These are phyloP conservation scores for Plenodomus biglobosus DNA, from an alignment of 2,329 filamentous ascomycete genomes.

Conservation along the genomic window DNA sequence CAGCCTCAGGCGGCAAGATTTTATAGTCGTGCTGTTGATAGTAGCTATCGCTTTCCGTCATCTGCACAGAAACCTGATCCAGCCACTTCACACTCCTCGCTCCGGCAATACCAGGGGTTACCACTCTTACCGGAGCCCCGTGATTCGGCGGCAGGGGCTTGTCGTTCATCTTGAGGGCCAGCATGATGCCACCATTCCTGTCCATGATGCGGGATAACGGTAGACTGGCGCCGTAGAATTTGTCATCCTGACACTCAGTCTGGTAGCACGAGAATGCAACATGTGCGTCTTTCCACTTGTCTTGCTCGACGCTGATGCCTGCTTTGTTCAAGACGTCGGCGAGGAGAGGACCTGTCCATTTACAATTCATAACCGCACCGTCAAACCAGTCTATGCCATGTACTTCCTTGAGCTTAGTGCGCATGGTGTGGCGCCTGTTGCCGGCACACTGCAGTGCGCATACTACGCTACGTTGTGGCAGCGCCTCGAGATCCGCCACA, in stretches of 20 bases:
- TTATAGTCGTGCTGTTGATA: constrained; percentile 64
- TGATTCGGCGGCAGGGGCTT: constrained; percentile 51
- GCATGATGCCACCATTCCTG: constrained; percentile 19
- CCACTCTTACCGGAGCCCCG: constrained; percentile 55
- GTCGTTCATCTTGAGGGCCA: constrained; percentile 52
- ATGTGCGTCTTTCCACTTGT: constrained; percentile 45
- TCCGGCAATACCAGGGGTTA: constrained; percentile 57
- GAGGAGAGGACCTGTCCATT: constrained; percentile 56
- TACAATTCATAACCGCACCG: constrained; percentile 63
- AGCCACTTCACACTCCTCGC: constrained; percentile 61
- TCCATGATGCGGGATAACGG: constrained; percentile 37
- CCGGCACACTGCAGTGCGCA: constrained; percentile 63
- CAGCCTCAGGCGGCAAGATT: constrained; percentile 56
- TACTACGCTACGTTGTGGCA: constrained; percentile 58
- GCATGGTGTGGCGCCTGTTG: constrained; percentile 63
- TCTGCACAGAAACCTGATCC: constrained; percentile 55
- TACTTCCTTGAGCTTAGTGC: constrained; percentile 61
- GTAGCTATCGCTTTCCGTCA: constrained; percentile 55
- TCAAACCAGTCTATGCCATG: constrained; percentile 63
- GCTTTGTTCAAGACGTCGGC: constrained; percentile 55
- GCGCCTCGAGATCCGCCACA: constrained; percentile 50
- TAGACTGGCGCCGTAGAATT: constrained; percentile 61
- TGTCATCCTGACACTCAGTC: constrained; percentile 57
- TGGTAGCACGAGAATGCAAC: constrained; percentile 60
- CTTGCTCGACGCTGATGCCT: constrained; percentile 42